Conservation (phyloP, 768 basidiomycete genomes). For the Gyrodon lividus region DNA sequence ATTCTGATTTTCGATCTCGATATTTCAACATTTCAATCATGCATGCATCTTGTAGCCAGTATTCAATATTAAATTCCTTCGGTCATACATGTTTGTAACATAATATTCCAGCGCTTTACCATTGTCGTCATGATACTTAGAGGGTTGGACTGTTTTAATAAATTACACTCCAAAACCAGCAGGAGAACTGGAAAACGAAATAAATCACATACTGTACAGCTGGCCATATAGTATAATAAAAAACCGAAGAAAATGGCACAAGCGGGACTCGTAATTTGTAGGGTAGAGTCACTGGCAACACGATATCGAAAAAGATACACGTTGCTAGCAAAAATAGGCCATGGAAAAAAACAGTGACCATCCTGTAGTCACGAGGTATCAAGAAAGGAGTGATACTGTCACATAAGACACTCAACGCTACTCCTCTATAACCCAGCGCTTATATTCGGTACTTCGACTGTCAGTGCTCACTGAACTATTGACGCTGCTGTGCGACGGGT, state of each 20-base stretch:
- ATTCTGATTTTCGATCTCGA: not conserved
- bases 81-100: slow-evolving; percentile 8
- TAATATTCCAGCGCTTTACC: slow-evolving; percentile 1
- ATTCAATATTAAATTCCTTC: slow-evolving; percentile 4
- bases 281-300: no score
- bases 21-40: not conserved
- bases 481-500: slow-evolving; percentile 3
- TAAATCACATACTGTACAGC: no score
- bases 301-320: no score
- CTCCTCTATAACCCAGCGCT: slow-evolving; percentile 33
- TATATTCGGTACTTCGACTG: slow-evolving; percentile 6
- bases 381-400: no score
- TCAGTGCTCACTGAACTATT: slow-evolving; percentile 8
- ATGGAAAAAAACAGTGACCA: no score
- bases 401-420: not conserved
- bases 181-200: not conserved
- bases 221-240: no score
- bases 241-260: no score
- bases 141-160: not conserved
- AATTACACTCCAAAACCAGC: not conserved
- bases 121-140: not conserved
- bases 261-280: no score
- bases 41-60: slow-evolving; percentile 16
- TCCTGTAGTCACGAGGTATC: no score
- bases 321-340: no score